Percentiles rank a stretch among this genome's conserved stretches.
These are phyloP conservation scores for Fraxinus latifolia DNA, from an alignment of 305 asterid species.

Conservation along the genomic window DNA sequence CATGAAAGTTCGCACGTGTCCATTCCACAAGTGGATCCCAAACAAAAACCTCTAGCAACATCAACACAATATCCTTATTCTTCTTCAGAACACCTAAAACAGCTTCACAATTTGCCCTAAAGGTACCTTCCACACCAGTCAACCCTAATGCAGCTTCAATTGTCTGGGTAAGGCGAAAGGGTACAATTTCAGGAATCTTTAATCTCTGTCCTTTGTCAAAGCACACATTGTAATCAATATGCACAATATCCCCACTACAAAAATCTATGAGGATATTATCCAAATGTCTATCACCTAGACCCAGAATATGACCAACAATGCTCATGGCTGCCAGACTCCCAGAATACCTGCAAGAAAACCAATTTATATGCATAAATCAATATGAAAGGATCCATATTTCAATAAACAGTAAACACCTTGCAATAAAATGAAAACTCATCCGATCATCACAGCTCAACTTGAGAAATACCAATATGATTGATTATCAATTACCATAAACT, in stretches of 20 bases:
- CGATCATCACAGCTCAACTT: slow-evolving; percentile 23
- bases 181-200: slow-evolving; percentile 98
- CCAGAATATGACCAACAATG: slow-evolving; percentile 88
- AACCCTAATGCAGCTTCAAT: slow-evolving; percentile 94
- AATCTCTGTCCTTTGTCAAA: slow-evolving; percentile 97
- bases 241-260: slow-evolving; percentile 88
- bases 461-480: slow-evolving; percentile 14
- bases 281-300: slow-evolving; percentile 97
- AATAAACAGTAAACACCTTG: neutral
- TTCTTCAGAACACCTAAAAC: slow-evolving; percentile 85
- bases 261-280: slow-evolving; percentile 96
- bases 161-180: slow-evolving; percentile 98
- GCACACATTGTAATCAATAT: slow-evolving; percentile 98
- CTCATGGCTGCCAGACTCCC: slow-evolving; percentile 98
- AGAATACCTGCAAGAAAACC: slow-evolving; percentile 69
- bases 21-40: slow-evolving; percentile 99
- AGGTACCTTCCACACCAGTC: slow-evolving; percentile 94
- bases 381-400: slow-evolving; percentile 3
- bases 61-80: slow-evolving; percentile 91
- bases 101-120: slow-evolving; percentile 92
- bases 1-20: slow-evolving; percentile 99
- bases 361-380: slow-evolving; percentile 12
- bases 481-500: neutral
- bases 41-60: slow-evolving; percentile 89
- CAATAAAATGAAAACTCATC: slow-evolving; percentile 16